A percentile compares a stretch with the other conserved stretches of the same genome.
Conservation (phyloP, 176 grass and related monocot species). For the Aechmea fasciata region DNA sequence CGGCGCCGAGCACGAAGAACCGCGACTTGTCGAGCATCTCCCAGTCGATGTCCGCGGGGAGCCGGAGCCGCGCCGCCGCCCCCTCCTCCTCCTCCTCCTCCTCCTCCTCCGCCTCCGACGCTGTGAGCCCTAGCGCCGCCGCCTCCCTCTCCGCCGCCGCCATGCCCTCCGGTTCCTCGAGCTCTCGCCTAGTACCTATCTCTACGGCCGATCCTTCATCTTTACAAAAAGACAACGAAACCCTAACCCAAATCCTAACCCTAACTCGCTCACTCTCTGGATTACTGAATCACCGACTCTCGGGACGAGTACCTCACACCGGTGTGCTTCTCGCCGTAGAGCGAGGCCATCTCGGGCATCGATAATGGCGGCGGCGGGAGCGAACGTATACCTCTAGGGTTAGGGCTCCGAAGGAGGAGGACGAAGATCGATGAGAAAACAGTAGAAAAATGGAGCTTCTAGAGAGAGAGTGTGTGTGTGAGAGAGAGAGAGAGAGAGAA, state of each 20-base stretch:
- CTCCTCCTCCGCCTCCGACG: background rate
- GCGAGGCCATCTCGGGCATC: slow-evolving; percentile 16
- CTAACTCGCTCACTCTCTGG: background rate
- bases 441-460: background rate
- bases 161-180: background rate
- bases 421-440: background rate
- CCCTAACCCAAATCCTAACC: background rate
- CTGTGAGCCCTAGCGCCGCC: background rate
- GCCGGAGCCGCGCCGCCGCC: slow-evolving; percentile 6
- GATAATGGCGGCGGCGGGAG: background rate
- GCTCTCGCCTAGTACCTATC: background rate
- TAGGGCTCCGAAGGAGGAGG: background rate
- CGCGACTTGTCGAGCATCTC: slow-evolving; percentile 28
- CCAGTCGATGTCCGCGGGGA: slow-evolving; percentile 30
- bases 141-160: background rate
- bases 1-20: slow-evolving; percentile 37
- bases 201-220: slow-evolving; percentile 5
- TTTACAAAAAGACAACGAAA: background rate
- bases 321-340: slow-evolving; percentile 10
- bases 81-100: slow-evolving; percentile 1
- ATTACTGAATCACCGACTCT: background rate
- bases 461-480: background rate
- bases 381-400: background rate
- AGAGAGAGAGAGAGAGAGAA: background rate
- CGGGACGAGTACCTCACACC: background rate